Percentiles rank a stretch among this genome's conserved stretches.
Evolutionary conservation across 139 green algal genomes (phyloP).

Genomic region (Yamagishiella unicocca): DNA sequence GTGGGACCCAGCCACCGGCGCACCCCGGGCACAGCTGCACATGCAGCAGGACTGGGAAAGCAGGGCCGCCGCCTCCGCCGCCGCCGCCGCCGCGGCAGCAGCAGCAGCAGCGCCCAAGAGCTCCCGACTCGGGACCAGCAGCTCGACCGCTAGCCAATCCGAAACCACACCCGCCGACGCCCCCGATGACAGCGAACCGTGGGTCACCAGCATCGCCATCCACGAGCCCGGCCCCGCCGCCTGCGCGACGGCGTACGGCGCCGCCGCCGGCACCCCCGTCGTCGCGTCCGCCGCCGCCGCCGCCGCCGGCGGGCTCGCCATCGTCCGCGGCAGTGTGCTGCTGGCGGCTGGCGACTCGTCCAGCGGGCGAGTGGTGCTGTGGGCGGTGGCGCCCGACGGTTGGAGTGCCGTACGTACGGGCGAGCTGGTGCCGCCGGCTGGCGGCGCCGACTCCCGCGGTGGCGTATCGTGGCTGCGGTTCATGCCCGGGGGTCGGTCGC

Average conservation of each 20-base stretch:
- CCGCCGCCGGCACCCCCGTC: neutral
- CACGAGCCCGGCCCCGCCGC: neutral
- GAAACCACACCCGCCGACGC: no score
- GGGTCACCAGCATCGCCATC: conserved; percentile 2
- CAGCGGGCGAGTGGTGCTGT: conserved; percentile 16
- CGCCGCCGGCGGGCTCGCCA: neutral
- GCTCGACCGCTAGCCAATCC: no score
- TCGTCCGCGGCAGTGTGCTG: neutral
- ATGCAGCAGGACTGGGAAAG: neutral
- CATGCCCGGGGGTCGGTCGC: neutral
- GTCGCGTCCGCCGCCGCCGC: neutral
- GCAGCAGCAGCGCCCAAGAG: neutral
- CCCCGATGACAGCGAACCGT: neutral
- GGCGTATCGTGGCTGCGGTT: conserved; percentile 31
- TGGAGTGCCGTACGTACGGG: neutral
- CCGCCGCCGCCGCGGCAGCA: neutral
- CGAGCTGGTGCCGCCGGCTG: conserved; percentile 6
- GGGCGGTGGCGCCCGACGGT: conserved; percentile 38
- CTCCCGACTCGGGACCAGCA: no score
- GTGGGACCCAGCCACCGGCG: conserved; percentile 38
- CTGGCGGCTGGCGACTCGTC: neutral
- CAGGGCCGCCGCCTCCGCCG: neutral
- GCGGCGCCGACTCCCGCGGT: neutral
- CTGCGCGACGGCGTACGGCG: conserved; percentile 4
- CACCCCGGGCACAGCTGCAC: neutral